A percentile compares a stretch with the other conserved stretches of the same genome.
Conservation (phyloP, 148 eudicot species). For the Cornus kousa region DNA sequence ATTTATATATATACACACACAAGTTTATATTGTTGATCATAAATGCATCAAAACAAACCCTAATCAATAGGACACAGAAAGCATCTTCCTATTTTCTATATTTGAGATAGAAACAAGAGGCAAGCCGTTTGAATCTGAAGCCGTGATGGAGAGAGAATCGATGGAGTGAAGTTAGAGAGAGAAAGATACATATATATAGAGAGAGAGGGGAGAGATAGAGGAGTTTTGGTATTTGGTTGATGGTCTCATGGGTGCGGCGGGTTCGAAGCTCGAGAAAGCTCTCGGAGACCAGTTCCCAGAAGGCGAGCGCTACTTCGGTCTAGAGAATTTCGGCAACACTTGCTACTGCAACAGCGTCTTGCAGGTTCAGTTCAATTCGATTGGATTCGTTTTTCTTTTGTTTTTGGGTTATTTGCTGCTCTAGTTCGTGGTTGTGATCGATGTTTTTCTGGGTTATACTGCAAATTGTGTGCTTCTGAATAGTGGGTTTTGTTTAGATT, state of each 20-base stretch:
- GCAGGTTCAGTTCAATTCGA: constrained; percentile 39
- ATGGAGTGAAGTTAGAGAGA: not conserved
- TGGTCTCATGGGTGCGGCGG: constrained; percentile 69
- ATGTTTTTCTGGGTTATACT: not conserved
- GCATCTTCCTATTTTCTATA: too few relatives aligned
- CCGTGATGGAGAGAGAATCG: not conserved
- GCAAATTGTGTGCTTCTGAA: not conserved
- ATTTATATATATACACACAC: too few relatives aligned
- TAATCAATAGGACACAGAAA: too few relatives aligned
- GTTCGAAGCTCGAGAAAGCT: constrained; percentile 81
- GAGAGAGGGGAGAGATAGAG: constrained; percentile 26
- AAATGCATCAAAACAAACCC: too few relatives aligned
- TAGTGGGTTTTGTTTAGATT: not conserved
- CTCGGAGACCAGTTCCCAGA: constrained; percentile 84
- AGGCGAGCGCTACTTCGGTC: constrained; percentile 77
- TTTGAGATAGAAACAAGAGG: not conserved
- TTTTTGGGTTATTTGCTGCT: not conserved
- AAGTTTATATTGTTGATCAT: too few relatives aligned
- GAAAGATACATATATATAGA: constrained; percentile 10
- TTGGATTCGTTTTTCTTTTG: not conserved
- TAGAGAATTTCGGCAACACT: constrained; percentile 79
- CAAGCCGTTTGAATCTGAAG: not conserved
- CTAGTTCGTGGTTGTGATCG: not conserved
- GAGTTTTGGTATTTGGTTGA: constrained; percentile 35
- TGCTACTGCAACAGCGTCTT: constrained; percentile 81